A percentile compares a stretch with the other conserved stretches of the same genome.
phyloP scores from a whole-genome alignment of 129 eudicot species.

The Erigeron canadensis region DNA sequence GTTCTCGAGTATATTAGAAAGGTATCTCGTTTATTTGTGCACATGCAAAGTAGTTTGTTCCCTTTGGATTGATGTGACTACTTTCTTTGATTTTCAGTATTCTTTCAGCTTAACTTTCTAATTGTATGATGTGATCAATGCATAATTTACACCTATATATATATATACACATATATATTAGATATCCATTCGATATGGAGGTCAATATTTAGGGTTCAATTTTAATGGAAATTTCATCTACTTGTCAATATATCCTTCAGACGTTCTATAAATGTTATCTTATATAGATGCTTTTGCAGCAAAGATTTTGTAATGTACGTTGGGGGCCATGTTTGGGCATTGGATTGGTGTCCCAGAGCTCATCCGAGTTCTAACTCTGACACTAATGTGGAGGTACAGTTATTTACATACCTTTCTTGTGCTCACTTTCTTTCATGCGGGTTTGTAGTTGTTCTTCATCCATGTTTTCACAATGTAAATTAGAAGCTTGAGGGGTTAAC shows the following conservation, averaged over 20 bases:
- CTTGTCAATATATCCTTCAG: slow-evolving; percentile 1
- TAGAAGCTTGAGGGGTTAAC: background rate
- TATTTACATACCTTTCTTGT: background rate
- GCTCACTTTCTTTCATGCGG: background rate
- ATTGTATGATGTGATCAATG: too few species aligned
- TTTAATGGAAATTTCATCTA: background rate
- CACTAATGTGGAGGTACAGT: slow-evolving; percentile 62
- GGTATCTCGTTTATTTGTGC: background rate
- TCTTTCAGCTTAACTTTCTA: too few species aligned
- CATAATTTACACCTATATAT: too few species aligned
- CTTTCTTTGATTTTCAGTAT: background rate
- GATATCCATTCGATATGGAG: background rate
- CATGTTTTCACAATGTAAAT: background rate
- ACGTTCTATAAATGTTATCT: slow-evolving; percentile 25
- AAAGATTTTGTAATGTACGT: slow-evolving; percentile 81
- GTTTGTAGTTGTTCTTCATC: background rate
- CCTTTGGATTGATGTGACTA: background rate
- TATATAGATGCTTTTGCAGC: slow-evolving; percentile 55
- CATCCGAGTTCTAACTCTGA: slow-evolving; percentile 35
- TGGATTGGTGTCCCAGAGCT: slow-evolving; percentile 94
- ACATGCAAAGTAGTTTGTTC: background rate
- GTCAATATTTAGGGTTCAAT: background rate
- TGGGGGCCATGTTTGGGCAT: slow-evolving; percentile 87
- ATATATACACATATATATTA: background rate
- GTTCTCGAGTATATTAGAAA: background rate